Base-by-base conservation (phyloP, 1,284 basidiomycete species). In the Ceratobasidium papillatum region DNA sequence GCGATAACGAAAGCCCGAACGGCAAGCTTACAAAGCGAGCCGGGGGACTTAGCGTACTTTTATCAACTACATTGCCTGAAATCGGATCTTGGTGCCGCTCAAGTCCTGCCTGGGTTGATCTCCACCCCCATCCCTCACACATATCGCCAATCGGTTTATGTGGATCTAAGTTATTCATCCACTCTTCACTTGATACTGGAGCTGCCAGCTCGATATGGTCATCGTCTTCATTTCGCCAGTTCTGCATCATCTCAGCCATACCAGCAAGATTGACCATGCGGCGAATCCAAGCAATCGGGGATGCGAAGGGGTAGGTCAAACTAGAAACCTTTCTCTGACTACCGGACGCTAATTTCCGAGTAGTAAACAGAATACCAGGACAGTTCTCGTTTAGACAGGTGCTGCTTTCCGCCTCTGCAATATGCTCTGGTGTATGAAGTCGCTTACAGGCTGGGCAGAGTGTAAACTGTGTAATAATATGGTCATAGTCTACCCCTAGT, bases 261-360 rank as follows among this genome's bases (percentile, higher is more conserved):
- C 65, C 65, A 68, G 30, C 19, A 17, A 54, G 65, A 47, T 4
- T 38, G 8, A 68, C 11, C n/a, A 68, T 68, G 43, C 51, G 65
- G 4, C 27, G 4, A 1, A 68, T 7, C 65, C 47, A 68, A 11
- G 49, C 34, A 56, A 56, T 68, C 3, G 36, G 51, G 11, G 51
- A 68, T 14, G 49, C 51, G 27, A 27, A 68, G 2, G 51, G 65
- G 32, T 22, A 68, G 2, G 65, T 68, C 17, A 54, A 25, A 8
- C 25, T 22, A 5, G 65, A 56, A n/a, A 54, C 51, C 25, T 27
- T 1, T 4, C 36, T 32, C 2, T 1, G 19, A 54, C 22, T 38
- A 11, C 65, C 65, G 22, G 51, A 38, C 4, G 65, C 43, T 4
- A 65, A 27, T 1, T 1, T 30, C 12, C 43, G 22, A 7, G 1